Evolutionary conservation across 306 rosid genomes (phyloP).

Genomic region (Styphnolobium japonicum): DNA sequence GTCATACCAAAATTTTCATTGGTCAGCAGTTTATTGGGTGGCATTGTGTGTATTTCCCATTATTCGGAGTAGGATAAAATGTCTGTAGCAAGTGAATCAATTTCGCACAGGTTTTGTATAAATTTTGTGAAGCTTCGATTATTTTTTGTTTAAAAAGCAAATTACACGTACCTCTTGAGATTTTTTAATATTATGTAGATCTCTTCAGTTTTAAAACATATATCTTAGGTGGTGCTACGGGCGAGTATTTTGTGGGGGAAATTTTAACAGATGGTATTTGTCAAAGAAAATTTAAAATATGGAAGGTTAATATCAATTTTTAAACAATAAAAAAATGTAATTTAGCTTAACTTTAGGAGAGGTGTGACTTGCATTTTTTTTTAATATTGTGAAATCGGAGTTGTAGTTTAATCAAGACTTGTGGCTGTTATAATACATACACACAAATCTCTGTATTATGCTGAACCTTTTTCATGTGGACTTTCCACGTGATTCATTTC

Average conservation of each 20-base stretch:
- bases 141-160: background rate
- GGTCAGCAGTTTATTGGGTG: background rate
- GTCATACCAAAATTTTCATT: background rate
- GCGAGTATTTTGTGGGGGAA: background rate
- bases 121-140: conserved; percentile 4
- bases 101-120: conserved; percentile 29
- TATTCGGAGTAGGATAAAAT: background rate
- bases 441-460: too few species aligned
- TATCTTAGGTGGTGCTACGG: background rate
- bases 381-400: too few species aligned
- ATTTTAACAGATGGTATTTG: background rate
- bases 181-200: background rate
- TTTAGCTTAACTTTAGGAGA: too few species aligned
- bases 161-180: background rate
- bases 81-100: conserved; percentile 24
- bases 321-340: too few species aligned
- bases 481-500: background rate
- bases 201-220: background rate
- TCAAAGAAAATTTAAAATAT: background rate
- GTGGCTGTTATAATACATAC: too few species aligned
- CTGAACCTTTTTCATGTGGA: background rate
- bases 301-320: too few species aligned
- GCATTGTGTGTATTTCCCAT: background rate
- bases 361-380: too few species aligned
- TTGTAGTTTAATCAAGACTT: too few species aligned